Conservation (phyloP, 176 grass and related monocot species). For the Musa acuminata region DNA sequence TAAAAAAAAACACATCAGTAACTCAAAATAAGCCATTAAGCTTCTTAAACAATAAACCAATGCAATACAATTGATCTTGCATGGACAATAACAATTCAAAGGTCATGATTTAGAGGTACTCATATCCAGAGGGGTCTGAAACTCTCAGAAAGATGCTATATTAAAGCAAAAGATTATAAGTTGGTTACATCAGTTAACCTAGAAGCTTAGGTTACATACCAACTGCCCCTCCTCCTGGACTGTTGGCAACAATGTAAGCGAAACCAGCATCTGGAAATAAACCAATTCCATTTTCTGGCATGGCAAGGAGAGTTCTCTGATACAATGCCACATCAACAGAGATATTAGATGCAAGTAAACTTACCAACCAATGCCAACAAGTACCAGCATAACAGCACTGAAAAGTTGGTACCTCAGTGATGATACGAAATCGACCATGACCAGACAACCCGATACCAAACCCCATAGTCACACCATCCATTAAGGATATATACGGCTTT, state of each 20-base stretch:
- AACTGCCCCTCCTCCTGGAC: slow-evolving; percentile 68
- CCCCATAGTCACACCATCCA: slow-evolving; percentile 98
- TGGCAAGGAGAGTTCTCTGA: slow-evolving; percentile 87
- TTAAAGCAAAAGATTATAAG: background rate
- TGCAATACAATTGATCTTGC: too few relatives aligned
- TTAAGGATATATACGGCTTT: slow-evolving; percentile 96
- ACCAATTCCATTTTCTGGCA: slow-evolving; percentile 97
- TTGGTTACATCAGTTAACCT: background rate
- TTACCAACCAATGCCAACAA: background rate
- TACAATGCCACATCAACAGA: slow-evolving; percentile 8
- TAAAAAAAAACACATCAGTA: too few relatives aligned
- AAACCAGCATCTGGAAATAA: slow-evolving; percentile 95
- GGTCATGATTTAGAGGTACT: too few relatives aligned
- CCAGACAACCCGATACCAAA: slow-evolving; percentile 99
- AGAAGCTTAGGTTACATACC: slow-evolving; percentile 35
- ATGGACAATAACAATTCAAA: too few relatives aligned
- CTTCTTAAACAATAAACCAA: too few relatives aligned
- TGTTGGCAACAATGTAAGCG: slow-evolving; percentile 75
- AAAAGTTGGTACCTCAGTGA: slow-evolving; percentile 58
- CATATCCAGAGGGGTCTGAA: too few relatives aligned
- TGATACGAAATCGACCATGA: slow-evolving; percentile 76
- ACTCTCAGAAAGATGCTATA: background rate
- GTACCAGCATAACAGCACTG: slow-evolving; percentile 2
- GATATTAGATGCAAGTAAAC: background rate
- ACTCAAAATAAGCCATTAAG: too few relatives aligned